A percentile compares a stretch with the other conserved stretches of the same genome.
phyloP scores from a whole-genome alignment of 2,329 filamentous ascomycete genomes.

The Rhinocladiella similis region DNA sequence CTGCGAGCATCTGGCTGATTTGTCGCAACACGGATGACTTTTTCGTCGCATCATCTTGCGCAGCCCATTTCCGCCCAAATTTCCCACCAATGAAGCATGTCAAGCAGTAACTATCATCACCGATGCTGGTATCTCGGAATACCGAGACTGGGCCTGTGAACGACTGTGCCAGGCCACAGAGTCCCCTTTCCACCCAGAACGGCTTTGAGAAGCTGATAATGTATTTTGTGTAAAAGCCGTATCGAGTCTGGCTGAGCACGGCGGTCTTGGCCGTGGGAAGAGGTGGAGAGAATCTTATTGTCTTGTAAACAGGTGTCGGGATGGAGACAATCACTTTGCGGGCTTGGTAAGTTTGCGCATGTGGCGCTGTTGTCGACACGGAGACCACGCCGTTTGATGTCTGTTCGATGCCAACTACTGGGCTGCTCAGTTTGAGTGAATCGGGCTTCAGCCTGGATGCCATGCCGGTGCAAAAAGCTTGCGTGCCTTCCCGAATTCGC shows the following conservation, averaged over 20 bases:
- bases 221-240: slow-evolving; percentile 55
- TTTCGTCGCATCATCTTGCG: slow-evolving; percentile 23
- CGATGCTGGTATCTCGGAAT: slow-evolving; percentile 41
- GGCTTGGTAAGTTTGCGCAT: slow-evolving; percentile 34
- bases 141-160: slow-evolving; percentile 41
- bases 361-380: slow-evolving; percentile 8
- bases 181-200: slow-evolving; percentile 43
- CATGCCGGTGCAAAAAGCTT: slow-evolving; percentile 42
- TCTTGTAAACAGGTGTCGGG: slow-evolving; percentile 47
- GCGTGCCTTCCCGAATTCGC: slow-evolving; percentile 50
- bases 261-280: slow-evolving; percentile 46
- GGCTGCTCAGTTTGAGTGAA: slow-evolving; percentile 30
- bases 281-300: slow-evolving; percentile 49
- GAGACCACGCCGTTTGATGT: slow-evolving; percentile 25
- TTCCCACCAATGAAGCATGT: slow-evolving; percentile 44
- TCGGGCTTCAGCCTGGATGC: slow-evolving; percentile 36
- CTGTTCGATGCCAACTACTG: slow-evolving; percentile 37
- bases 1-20: slow-evolving; percentile 33
- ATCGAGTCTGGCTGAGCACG: slow-evolving; percentile 37
- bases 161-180: slow-evolving; percentile 42
- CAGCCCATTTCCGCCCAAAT: slow-evolving; percentile 38
- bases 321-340: slow-evolving; percentile 52
- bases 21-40: slow-evolving; percentile 35
- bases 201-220: slow-evolving; percentile 46
- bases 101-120: slow-evolving; percentile 32